Conservation (phyloP, 2,329 filamentous ascomycete genomes). For the Colletotrichum horii region DNA sequence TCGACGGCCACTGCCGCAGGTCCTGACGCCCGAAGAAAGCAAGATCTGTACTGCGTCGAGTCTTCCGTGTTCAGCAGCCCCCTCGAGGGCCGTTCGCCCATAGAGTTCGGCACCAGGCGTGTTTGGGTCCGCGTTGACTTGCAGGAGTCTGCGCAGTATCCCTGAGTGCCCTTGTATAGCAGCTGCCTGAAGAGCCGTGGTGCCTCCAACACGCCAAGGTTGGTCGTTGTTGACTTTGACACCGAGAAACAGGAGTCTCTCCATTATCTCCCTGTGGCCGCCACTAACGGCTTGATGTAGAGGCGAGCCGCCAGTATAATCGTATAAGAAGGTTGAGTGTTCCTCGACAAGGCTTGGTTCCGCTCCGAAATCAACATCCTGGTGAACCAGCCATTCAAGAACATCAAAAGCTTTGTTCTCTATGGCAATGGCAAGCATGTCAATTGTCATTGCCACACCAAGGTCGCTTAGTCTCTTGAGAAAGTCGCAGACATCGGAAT, state of each 20-base stretch:
- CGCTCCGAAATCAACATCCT: too few species aligned
- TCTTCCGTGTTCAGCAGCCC: not conserved
- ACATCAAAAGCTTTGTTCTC: too few species aligned
- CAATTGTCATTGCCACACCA: too few species aligned
- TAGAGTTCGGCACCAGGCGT: not conserved
- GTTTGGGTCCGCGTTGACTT: not conserved
- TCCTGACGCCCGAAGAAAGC: not conserved
- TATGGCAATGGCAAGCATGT: too few species aligned
- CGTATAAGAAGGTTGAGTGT: too few species aligned
- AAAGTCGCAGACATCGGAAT: too few species aligned
- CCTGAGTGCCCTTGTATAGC: not conserved
- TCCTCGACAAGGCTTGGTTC: too few species aligned
- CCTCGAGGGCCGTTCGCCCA: not conserved
- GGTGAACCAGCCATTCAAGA: too few species aligned
- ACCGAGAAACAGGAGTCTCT: not conserved
- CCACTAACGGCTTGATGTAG: not conserved
- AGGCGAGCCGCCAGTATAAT: accelerated
- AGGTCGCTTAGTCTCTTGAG: too few species aligned
- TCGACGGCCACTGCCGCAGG: too few species aligned
- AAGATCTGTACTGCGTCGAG: not conserved
- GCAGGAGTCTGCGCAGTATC: not conserved
- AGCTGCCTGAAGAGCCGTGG: not conserved
- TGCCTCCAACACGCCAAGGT: not conserved
- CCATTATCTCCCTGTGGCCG: not conserved
- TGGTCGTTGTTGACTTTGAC: not conserved